phyloP scores from a whole-genome alignment of 176 grass and related monocot species.

The Oryza rufipogon region DNA sequence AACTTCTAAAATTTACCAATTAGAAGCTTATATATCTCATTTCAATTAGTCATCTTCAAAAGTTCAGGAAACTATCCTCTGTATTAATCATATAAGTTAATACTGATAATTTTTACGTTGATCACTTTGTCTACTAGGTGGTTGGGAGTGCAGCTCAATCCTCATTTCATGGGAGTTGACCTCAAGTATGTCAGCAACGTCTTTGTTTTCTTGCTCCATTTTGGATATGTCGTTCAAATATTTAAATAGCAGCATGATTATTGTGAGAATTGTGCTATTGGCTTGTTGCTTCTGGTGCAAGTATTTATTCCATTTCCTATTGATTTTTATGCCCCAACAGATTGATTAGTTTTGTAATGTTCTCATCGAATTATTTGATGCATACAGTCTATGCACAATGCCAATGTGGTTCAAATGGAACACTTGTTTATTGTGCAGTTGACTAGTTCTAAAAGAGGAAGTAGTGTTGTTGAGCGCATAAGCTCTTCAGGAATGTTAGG shows the following conservation, averaged over 20 bases:
- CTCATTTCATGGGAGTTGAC: constrained; percentile 93
- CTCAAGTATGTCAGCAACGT: constrained; percentile 79
- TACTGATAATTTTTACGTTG: constrained; percentile 3
- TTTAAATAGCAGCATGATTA: constrained; percentile 2
- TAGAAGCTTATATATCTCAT: constrained; percentile 8
- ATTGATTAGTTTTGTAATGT: constrained; percentile 13
- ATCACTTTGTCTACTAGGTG: constrained; percentile 71
- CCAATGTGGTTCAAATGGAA: neutral
- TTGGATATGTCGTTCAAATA: neutral
- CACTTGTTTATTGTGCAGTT: constrained; percentile 22
- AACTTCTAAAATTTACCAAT: constrained; percentile 2
- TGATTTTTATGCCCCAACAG: neutral
- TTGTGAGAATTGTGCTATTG: neutral
- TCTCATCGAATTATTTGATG: neutral
- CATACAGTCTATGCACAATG: neutral
- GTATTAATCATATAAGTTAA: constrained; percentile 22
- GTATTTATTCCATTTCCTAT: neutral
- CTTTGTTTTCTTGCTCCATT: constrained; percentile 19
- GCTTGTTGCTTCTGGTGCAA: neutral
- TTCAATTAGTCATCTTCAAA: neutral
- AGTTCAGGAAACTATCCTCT: neutral
- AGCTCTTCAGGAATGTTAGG: neutral
- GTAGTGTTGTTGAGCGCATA: neutral
- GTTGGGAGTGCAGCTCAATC: constrained; percentile 98
- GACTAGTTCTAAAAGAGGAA: constrained; percentile 1